Evolutionary conservation across 768 basidiomycete genomes (phyloP), one percentile per base, ranked within the genome.

Genomic region (Scleroderma citrinum): DNA sequence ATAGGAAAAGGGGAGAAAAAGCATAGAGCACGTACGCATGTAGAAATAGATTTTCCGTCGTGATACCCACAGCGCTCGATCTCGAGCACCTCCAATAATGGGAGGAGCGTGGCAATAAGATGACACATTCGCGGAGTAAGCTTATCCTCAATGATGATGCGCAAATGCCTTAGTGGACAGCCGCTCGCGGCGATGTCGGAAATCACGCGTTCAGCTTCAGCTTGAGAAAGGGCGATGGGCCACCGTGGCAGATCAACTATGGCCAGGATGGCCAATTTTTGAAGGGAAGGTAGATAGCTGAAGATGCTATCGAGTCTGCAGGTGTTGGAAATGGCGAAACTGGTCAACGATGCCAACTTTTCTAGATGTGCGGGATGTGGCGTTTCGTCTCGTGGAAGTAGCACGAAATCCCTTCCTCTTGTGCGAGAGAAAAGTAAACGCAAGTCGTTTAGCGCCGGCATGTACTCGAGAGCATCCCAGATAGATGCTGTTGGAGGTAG

Each of bases 21-120:
- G 53, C 56, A 50, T 49, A 44, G 57, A 32, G 62, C 51, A 66
- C 66, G 52, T 60, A 68, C 66, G 65, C 50, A 61, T 44, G 61
- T 61, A 56, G 64, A 66, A 47, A 67, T 56, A 12, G 68, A 62
- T 56, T 68, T 69, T 39, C 66, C 66, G 53, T 68, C 66, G 52
- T 68, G 66, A 59, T 68, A 68, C 4, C 66, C 66, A 47, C 66
- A 68, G 41, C 64, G 60, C 48, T 68, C 66, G 6, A 68, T 68
- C 36, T 68, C 66, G 43, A 68, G 62, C 24, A 55, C 35, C 53
- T 68, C 68, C 17, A 68, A 51, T 31, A 59, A 59, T 14, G 68
- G 68, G 20, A 65, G 63, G 24, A 63, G 54, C 31, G 52, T 46
- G 31, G 68, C 21, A n/a, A 68, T 66, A 37, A 52, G 46, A 19